These are phyloP conservation scores for Pichia cactophila DNA, from an alignment of 1,139 yeast genomes.

Conservation along the genomic window DNA sequence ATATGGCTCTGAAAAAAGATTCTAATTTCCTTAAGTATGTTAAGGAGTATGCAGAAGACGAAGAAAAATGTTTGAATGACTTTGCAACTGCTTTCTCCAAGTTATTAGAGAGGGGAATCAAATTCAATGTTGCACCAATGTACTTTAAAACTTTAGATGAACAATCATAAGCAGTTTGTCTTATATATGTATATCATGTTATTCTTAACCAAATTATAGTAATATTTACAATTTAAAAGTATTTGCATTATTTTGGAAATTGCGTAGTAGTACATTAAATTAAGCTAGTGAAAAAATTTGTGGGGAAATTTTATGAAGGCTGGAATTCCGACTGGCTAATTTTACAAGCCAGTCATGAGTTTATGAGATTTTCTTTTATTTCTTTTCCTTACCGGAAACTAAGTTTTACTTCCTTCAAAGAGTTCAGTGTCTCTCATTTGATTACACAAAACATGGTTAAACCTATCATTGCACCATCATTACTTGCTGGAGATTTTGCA, in stretches of 20 bases:
- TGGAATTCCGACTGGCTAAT: not conserved
- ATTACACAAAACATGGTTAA: constrained; percentile 44
- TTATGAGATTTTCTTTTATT: not conserved
- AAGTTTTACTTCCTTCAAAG: not conserved
- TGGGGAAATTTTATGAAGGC: not conserved
- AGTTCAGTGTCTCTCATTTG: no score
- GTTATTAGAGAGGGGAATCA: constrained; percentile 50
- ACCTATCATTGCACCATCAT: constrained; percentile 91
- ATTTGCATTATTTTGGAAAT: not conserved
- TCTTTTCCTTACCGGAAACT: not conserved
- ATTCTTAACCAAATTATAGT: not conserved
- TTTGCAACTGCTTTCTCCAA: constrained; percentile 48
- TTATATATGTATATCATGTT: not conserved
- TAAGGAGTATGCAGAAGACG: constrained; percentile 47
- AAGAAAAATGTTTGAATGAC: constrained; percentile 42
- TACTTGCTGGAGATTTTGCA: constrained; percentile 90
- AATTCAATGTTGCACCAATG: constrained; percentile 40
- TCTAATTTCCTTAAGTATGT: constrained; percentile 42
- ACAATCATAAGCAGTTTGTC: constrained; percentile 29
- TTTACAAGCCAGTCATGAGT: no score
- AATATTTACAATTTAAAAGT: not conserved
- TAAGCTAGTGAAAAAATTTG: not conserved
- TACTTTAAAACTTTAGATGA: constrained; percentile 67
- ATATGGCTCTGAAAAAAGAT: constrained; percentile 48
- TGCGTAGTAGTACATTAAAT: no score